These are phyloP conservation scores for Nicotiana tabacum DNA, from an alignment of 257 asterid genomes.

Conservation along the genomic window DNA sequence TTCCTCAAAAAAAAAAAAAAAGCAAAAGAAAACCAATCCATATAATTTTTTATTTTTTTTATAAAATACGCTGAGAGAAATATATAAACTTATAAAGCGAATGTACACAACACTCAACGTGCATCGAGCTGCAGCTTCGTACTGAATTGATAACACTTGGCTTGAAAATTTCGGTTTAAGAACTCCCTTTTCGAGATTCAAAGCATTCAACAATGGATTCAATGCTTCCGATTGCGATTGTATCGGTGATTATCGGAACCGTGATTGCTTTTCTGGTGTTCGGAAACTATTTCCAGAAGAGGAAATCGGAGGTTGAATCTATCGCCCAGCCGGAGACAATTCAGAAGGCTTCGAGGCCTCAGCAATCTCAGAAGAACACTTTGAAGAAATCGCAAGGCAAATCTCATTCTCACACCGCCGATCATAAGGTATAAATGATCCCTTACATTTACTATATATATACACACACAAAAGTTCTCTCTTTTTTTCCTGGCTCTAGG, in stretches of 20 bases:
- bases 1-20: too few relatives aligned
- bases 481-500: background rate
- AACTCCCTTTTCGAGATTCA: background rate
- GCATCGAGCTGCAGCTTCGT: background rate
- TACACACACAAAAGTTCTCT: background rate
- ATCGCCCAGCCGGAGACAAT: slow-evolving; percentile 44
- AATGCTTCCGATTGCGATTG: slow-evolving; percentile 38
- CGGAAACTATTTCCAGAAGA: slow-evolving; percentile 59
- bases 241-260: slow-evolving; percentile 69
- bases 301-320: slow-evolving; percentile 73
- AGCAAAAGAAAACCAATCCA: too few relatives aligned
- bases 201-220: slow-evolving; percentile 45
- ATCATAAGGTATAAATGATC: slow-evolving; percentile 59
- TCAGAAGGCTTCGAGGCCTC: slow-evolving; percentile 38
- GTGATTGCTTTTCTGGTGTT: slow-evolving; percentile 57
- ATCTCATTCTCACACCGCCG: slow-evolving; percentile 60
- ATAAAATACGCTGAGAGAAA: background rate
- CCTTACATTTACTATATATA: background rate
- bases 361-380: slow-evolving; percentile 19
- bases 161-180: background rate
- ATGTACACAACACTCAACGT: background rate
- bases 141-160: background rate
- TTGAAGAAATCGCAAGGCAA: slow-evolving; percentile 57
- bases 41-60: background rate
- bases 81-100: background rate